Evolutionary conservation across 1,139 yeast genomes (phyloP), one percentile per base, ranked within the genome.

Genomic region (Diutina catenulata): DNA sequence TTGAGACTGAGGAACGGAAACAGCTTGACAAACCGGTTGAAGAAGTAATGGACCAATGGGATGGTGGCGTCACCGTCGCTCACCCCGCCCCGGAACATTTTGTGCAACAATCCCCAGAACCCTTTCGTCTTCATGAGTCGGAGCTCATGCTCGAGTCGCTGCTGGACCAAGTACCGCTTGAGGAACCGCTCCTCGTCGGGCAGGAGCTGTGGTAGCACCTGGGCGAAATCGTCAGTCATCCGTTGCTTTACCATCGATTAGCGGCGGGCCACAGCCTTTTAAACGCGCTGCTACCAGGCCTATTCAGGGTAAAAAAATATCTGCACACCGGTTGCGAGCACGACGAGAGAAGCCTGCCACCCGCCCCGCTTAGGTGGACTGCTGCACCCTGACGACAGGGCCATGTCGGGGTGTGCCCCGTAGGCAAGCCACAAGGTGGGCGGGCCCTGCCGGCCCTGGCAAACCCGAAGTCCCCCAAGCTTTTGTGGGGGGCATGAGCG

Each of bases 151-250:
- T 68, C 65, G 28, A 87, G 57, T 49, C 82, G 72, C 13, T 70
- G 62, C 45, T 76, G 72, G 25, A 88, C 59, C 27, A 88, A 64
- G 55, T 81, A 87, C 49, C 93, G 75, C 57, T 88, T 88, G 41
- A 88, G 66, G 53, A 82, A 83, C 50, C 88, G 96, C 56, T 84
- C 94, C 51, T 83, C 80, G 0, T 70, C 63, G 3, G 80, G 70
- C n/a, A 65, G 56, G 22, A 47, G 40, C 28, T 26, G 39, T 38
- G 36, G 36, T 5, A 45, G 22, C 27, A 44, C 25, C 20, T 25
- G 44, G 25, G 24, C 27, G 33, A 41, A 40, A 8, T 36, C 37
- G 14, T 33, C 22, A n/a, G 36, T 15, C 9, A 26, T 13, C 26
- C n/a, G n/a, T n/a, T n/a, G n/a, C n/a, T n/a, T n/a, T n/a, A n/a